These are phyloP conservation scores for Citrullus amarus DNA, from an alignment of 306 rosid species.

Conservation along the genomic window DNA sequence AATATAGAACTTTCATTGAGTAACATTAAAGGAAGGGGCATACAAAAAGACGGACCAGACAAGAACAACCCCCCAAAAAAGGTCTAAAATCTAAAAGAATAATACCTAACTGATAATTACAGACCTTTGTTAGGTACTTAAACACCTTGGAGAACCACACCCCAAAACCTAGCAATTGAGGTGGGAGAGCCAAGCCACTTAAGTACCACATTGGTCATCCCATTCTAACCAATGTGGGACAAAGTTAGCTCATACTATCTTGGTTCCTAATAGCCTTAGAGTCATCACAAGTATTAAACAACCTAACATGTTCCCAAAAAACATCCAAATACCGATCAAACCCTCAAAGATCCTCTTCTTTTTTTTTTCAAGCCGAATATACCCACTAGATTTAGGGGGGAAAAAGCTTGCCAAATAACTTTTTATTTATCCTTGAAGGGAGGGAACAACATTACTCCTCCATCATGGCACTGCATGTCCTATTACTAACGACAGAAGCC, in stretches of 20 bases:
- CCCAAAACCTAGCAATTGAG: too few relatives aligned
- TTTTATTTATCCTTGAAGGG: background rate
- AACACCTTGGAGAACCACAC: too few relatives aligned
- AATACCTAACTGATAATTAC: too few relatives aligned
- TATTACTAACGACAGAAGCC: background rate
- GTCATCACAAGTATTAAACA: background rate
- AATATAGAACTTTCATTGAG: too few relatives aligned
- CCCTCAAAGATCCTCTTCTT: background rate
- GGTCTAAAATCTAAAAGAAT: too few relatives aligned
- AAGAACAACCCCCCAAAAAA: too few relatives aligned
- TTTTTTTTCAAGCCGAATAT: background rate
- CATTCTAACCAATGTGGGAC: too few relatives aligned
- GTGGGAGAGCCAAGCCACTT: too few relatives aligned
- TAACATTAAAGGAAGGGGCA: too few relatives aligned
- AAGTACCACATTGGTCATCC: too few relatives aligned
- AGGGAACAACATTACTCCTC: background rate
- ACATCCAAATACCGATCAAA: background rate
- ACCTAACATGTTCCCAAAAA: background rate
- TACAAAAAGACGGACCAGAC: too few relatives aligned
- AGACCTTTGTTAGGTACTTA: too few relatives aligned
- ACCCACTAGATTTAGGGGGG: background rate
- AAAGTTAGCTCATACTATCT: background rate
- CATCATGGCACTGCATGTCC: background rate
- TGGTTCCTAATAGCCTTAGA: background rate
- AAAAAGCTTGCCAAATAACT: background rate